A percentile compares a stretch with the other conserved stretches of the same genome.
phyloP scores from a whole-genome alignment of 352 stramenopile genomes.

The Globisporangium splendens region DNA sequence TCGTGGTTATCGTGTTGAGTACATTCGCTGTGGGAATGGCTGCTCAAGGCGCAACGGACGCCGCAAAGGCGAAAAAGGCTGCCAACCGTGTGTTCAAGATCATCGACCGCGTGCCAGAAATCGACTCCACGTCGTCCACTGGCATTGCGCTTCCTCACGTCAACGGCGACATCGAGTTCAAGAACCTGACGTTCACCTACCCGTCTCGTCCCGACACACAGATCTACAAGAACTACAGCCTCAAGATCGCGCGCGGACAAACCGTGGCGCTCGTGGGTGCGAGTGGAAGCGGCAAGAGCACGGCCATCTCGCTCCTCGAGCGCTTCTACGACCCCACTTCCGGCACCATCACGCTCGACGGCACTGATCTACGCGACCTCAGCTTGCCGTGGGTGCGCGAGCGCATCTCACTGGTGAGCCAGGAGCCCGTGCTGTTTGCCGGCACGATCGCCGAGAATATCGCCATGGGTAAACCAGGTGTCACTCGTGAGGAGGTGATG shows the following conservation, averaged over 20 bases:
- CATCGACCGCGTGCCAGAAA: slow-evolving; percentile 28
- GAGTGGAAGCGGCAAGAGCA: slow-evolving; percentile 83
- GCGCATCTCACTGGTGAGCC: slow-evolving; percentile 65
- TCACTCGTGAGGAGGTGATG: slow-evolving; percentile 78
- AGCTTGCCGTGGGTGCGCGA: slow-evolving; percentile 43
- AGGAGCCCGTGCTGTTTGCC: slow-evolving; percentile 83
- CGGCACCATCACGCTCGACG: slow-evolving; percentile 39
- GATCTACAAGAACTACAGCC: slow-evolving; percentile 66
- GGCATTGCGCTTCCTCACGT: slow-evolving; percentile 16
- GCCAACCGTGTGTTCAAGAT: slow-evolving; percentile 29
- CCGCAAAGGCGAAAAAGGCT: slow-evolving; percentile 22
- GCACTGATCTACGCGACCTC: slow-evolving; percentile 50
- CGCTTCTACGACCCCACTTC: slow-evolving; percentile 61
- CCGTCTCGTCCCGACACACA: slow-evolving; percentile 33
- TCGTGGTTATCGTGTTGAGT: slow-evolving; percentile 67
- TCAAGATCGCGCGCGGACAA: slow-evolving; percentile 42
- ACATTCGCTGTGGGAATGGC: slow-evolving; percentile 24
- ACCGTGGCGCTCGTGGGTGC: slow-evolving; percentile 21
- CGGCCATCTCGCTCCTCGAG: slow-evolving; percentile 67
- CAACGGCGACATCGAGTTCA: slow-evolving; percentile 35
- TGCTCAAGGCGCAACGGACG: slow-evolving; percentile 18
- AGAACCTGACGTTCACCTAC: slow-evolving; percentile 38
- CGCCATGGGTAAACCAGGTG: slow-evolving; percentile 25
- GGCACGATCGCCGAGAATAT: slow-evolving; percentile 65
- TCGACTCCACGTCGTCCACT: slow-evolving; percentile 16